Conservation (phyloP, 1,284 basidiomycete genomes). For the Inonotus hispidus region DNA sequence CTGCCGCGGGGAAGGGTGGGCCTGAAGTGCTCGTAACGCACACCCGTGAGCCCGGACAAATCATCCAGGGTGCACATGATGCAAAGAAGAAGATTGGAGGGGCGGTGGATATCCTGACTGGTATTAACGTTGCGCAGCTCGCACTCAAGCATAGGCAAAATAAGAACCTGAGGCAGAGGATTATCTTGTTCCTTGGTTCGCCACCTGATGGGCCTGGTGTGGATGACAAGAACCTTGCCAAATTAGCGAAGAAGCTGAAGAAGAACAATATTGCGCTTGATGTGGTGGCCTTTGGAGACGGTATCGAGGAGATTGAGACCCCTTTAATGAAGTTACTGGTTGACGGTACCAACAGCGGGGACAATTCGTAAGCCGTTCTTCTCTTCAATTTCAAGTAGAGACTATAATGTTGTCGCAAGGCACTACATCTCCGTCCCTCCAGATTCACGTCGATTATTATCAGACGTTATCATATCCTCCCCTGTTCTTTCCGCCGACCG, state of each 20-base stretch:
- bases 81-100: conserved; percentile 72
- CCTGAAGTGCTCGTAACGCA: conserved; percentile 95
- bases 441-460: conserved; percentile 68
- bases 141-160: conserved; percentile 98
- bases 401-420: conserved; percentile 35
- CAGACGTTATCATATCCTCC: conserved; percentile 79
- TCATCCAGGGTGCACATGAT: conserved; percentile 75
- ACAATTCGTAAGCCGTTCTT: conserved; percentile 67
- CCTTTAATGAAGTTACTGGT: conserved; percentile 70
- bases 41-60: conserved; percentile 91
- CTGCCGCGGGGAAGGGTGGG: conserved; percentile 85
- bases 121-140: conserved; percentile 90
- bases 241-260: conserved; percentile 94
- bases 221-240: conserved; percentile 74
- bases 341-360: conserved; percentile 69
- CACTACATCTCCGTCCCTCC: conserved; percentile 83
- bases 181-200: conserved; percentile 90
- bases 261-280: conserved; percentile 99
- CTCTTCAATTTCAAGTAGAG: background rate
- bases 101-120: conserved; percentile 78
- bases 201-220: conserved; percentile 66
- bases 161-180: conserved; percentile 95
- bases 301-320: conserved; percentile 57
- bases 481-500: conserved; percentile 81
- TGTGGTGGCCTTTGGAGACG: conserved; percentile 77